Base-by-base conservation (phyloP, 192 early-diverging fungal species). In the Coemansia sp. region DNA sequence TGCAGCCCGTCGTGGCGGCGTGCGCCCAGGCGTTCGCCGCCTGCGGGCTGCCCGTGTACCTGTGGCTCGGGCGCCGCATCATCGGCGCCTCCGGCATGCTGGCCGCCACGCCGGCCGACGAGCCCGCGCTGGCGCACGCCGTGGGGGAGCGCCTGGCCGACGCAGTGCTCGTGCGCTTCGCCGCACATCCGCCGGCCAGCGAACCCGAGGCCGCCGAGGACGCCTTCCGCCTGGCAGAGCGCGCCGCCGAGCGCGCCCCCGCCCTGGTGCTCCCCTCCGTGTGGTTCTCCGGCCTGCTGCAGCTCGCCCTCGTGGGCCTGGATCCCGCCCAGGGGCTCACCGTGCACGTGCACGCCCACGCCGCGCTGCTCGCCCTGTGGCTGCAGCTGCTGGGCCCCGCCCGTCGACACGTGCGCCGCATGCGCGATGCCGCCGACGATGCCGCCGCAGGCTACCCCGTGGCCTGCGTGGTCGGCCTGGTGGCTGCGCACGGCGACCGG, bases 61-160 rank as follows among this genome's bases (percentile, higher is more conserved):
- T 98, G 48, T 98, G 95, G 95, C 83, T 89, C 2, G 80, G 86
- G 22, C 68, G 70, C 5, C 81, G 86, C 46, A 81, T 85, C 61
- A 81, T 94, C 14, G 66, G 82, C 12, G 82, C 84, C 41, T 85
- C 87, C 84, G 83, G 62, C 14, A 69, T 61, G 17, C 83, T 85
- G 59, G 84, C 82, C 10, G 40, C 44, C 30, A 66, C 69, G 6
- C 64, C 73, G 24, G 45, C 70, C 0, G 48, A 25, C 1, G 66
- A 59, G 72, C 81, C 44, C 65, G 69, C 52, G 64, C 80, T 52
- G 73, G 89, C 30, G 53, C 85, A 42, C 40, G 69, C 18, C 57
- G 62, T 92, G 53, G 75, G 91, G 11, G 81, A 89, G 46, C 73
- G 79, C 8, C 48, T 95, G 55, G 91, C 88, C 53, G 66, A 57